Evolutionary conservation across 306 rosid species (phyloP), one percentile per base, ranked within the genome.

Genomic region (Malus sylvestris): DNA sequence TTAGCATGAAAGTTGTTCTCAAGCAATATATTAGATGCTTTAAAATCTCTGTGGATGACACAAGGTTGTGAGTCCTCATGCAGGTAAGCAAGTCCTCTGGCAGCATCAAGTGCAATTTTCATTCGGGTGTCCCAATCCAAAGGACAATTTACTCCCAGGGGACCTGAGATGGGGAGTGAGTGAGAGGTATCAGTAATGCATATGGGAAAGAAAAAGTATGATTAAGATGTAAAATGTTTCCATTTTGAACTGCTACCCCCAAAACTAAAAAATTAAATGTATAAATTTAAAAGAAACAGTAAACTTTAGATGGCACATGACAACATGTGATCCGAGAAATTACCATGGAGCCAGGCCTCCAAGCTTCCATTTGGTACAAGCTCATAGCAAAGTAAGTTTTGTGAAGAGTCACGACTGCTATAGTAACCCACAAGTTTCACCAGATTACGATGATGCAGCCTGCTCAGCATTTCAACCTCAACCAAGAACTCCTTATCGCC

Each of bases 321-420:
- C 30, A 40, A 49, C 20, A 71, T 42, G 12, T 74, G 61, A 73
- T 64, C 52, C 44, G 69, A 53, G 63, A 74, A 83, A 76, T 79
- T 89, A 96, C 98, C 99, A 84, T 96, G 99, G 69, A 96, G 98
- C 99, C 99, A 92, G 60, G 98, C 90, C 80, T 96, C 98, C 88
- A 96, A 89, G 87, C 98, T 92, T 83, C 99, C 99, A 89, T 96
- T 96, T 30, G 98, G 85, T 53, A 96, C 93, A 86, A 96, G 99
- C 82, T 96, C 99, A 74, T 92, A 96, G 90, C 99, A 96, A 73
- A 96, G 91, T 62, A 91, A 87, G 86, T 96, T 91, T 75, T 95
- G 99, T 71, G 99, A 89, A 22, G 93, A 85, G 81, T 91, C 97
- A 32, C 93, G 93, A 70, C 71, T 91, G 81, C 96, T 85, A 63